Percentiles rank a stretch among this genome's conserved stretches.
Evolutionary conservation across 306 rosid species (phyloP).

Genomic region (Heteromeles arbutifolia): DNA sequence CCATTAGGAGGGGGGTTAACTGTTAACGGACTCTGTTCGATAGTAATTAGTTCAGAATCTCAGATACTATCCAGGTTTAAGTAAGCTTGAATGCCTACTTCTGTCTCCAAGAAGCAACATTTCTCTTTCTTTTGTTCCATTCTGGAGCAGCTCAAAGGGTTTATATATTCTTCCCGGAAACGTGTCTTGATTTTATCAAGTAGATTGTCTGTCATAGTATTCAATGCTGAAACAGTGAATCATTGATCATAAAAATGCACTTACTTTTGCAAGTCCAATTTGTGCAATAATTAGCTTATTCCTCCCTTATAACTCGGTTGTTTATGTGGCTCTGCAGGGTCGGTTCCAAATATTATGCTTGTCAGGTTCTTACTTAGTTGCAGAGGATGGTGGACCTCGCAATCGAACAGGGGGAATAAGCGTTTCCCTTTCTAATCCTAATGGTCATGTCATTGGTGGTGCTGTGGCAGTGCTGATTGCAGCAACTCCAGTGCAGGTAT

Average conservation of each 20-base stretch:
- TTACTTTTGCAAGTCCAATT: background rate
- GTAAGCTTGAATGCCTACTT: background rate
- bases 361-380: conserved; percentile 95
- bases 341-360: conserved; percentile 81
- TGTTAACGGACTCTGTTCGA: background rate
- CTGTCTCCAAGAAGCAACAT: background rate
- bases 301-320: background rate
- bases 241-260: background rate
- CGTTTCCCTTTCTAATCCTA: conserved; percentile 75
- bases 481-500: conserved; percentile 88
- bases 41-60: background rate
- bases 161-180: background rate
- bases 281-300: background rate
- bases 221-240: background rate
- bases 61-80: background rate
- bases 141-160: background rate
- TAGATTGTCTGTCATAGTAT: background rate
- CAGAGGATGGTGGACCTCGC: conserved; percentile 87
- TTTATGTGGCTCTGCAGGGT: conserved; percentile 46
- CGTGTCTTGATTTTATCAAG: background rate
- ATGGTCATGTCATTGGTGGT: conserved; percentile 87
- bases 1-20: background rate
- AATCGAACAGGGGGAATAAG: conserved; percentile 80
- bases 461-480: conserved; percentile 70
- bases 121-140: background rate